Base-by-base conservation (phyloP, 805 yeast species). In the Wickerhamomyces pijperi region DNA sequence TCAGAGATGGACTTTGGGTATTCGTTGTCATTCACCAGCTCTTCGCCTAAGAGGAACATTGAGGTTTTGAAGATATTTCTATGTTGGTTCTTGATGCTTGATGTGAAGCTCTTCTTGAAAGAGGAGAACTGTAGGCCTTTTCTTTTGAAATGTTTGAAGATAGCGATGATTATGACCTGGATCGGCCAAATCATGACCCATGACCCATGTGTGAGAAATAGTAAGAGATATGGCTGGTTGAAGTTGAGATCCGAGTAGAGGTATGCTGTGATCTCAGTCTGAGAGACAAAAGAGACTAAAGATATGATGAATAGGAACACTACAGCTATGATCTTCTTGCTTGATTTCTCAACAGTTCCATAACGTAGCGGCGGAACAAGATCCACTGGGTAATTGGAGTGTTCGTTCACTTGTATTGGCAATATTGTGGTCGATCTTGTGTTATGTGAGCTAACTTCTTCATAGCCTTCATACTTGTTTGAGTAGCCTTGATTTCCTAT, bases 221-320 rank as follows among this genome's bases (percentile, higher is more conserved):
- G 59, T 40, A 80, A 60, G 19, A 84, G 56, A 18, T 83, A 64
- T 0, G 95, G 95, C 51, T 84, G 87, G 38, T 70, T 55, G 56
- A 75, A 85, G 3, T 68, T 70, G 19, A 67, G 55, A 7, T 63
- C 54, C 23, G 66, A 62, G 52, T 83, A 80, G 5, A 85, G 67
- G 40, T 77, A 77, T 6, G 85, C 70, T 2, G 94, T 83, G 43
- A 78, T 64, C 54, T 85, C 95, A 0, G 95, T 85, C 54, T 85
- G 95, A 14, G 69, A 51, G 4, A 86, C 87, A 59, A 86, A 86
- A 3, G 87, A 51, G 7, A 72, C 50, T 42, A 78, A 46, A 0
- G 81, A 71, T 2, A 73, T 42, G 2, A 65, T 13, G 33, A 78
- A 68, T 2, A 81, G 64, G 1, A 60, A 46, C 3, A 62, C 58